Percentiles rank a stretch among this genome's conserved stretches.
These are phyloP conservation scores for Balakata baccata DNA, from an alignment of 345 rosid species.

Conservation along the genomic window DNA sequence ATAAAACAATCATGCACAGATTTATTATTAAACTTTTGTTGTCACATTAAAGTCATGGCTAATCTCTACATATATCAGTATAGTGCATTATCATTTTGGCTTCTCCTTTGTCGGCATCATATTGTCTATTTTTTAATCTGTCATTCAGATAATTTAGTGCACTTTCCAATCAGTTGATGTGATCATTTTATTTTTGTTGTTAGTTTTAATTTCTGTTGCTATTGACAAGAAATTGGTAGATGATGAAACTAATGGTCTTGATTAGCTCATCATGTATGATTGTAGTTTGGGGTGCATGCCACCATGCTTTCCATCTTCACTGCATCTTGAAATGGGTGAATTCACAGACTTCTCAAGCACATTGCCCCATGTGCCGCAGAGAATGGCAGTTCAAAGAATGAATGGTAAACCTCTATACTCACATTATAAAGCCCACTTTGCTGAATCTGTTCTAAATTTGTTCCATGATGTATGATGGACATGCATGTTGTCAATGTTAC, in stretches of 20 bases:
- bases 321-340: slow-evolving; percentile 96
- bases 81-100: not conserved
- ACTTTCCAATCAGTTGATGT: not conserved
- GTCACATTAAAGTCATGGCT: not conserved
- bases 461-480: too few species aligned
- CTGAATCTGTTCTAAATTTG: too few species aligned
- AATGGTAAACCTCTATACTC: too few species aligned
- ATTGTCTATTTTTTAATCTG: not conserved
- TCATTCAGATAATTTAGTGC: not conserved
- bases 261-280: not conserved
- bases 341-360: slow-evolving; percentile 85
- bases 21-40: too few species aligned
- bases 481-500: too few species aligned
- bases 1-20: too few species aligned
- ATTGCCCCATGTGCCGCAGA: slow-evolving; percentile 79
- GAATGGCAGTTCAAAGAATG: slow-evolving; percentile 35
- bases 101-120: not conserved
- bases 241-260: not conserved
- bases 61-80: not conserved
- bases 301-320: slow-evolving; percentile 71
- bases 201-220: not conserved
- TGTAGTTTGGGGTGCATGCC: slow-evolving; percentile 37
- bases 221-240: not conserved
- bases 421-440: too few species aligned
- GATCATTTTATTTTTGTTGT: not conserved